Conservation (phyloP, 1,139 yeast species). For the Suhomyces anneliseae region DNA sequence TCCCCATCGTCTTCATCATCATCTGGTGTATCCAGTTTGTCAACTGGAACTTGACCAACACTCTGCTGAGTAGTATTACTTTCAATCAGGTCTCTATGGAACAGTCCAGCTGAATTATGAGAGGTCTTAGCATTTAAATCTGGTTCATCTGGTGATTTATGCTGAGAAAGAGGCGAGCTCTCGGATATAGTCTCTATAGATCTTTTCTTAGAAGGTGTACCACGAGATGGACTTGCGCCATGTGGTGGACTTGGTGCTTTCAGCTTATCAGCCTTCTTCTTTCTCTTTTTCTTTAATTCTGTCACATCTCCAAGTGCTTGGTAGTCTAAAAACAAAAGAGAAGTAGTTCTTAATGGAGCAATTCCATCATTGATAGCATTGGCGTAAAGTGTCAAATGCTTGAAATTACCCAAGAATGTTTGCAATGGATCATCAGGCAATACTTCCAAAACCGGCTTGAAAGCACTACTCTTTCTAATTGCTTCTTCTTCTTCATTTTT, state of each 20-base stretch:
- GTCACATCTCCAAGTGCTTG: constrained; percentile 34
- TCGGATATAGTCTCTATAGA: not conserved
- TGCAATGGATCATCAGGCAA: constrained; percentile 28
- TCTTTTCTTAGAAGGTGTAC: too few relatives aligned
- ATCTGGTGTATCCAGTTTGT: not conserved
- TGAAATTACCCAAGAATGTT: constrained; percentile 17
- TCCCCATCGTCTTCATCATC: constrained; percentile 12
- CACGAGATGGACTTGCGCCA: not conserved
- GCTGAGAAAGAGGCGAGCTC: too few relatives aligned
- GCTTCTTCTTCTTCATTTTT: constrained; percentile 2
- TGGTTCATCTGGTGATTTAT: too few relatives aligned
- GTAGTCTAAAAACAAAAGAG: constrained; percentile 27
- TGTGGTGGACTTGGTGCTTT: not conserved
- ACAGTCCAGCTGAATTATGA: not conserved
- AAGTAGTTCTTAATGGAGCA: constrained; percentile 27
- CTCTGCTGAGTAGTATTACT: constrained; percentile 3
- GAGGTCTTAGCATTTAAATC: too few relatives aligned
- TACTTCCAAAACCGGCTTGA: constrained; percentile 23
- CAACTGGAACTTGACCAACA: constrained; percentile 14
- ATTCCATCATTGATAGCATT: constrained; percentile 30
- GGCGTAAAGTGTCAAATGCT: constrained; percentile 25
- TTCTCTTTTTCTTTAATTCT: constrained; percentile 21
- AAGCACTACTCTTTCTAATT: constrained; percentile 9
- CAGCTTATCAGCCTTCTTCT: not conserved
- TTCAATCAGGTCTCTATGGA: constrained; percentile 2